phyloP scores from a whole-genome alignment of 345 rosid genomes.

The Noccaea bulbosa region DNA sequence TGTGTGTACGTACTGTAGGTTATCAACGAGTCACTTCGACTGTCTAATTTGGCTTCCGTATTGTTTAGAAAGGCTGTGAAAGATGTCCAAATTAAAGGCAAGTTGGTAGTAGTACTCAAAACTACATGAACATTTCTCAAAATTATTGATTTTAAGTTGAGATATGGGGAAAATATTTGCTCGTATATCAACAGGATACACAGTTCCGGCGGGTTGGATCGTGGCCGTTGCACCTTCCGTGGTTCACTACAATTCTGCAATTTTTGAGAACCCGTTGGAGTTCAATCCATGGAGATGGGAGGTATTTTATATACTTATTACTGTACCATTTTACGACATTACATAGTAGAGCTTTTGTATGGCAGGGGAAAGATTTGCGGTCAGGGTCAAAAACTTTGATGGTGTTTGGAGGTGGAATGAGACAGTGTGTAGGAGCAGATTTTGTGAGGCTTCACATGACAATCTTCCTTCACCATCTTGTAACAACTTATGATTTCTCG shows the following conservation, averaged over 20 bases:
- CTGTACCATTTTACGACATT: no score
- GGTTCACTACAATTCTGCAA: conserved; percentile 41
- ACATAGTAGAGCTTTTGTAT: conserved; percentile 32
- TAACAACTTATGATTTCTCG: conserved; percentile 10
- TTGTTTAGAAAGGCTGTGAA: conserved; percentile 48
- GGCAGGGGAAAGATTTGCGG: conserved; percentile 39
- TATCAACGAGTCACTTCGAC: conserved; percentile 51
- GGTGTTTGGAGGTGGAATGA: conserved; percentile 54
- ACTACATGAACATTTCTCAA: not conserved
- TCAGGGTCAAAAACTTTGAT: conserved; percentile 47
- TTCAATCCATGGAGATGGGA: conserved; percentile 64
- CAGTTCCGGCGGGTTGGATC: conserved; percentile 54
- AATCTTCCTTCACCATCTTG: conserved; percentile 44
- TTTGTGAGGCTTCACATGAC: conserved; percentile 46
- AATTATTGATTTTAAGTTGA: no score
- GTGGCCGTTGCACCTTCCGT: conserved; percentile 42
- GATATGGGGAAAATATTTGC: no score
- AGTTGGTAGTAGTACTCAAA: not conserved
- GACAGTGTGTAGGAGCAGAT: conserved; percentile 54
- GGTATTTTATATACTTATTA: conserved; percentile 27
- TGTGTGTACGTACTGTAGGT: conserved; percentile 4
- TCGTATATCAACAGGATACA: conserved; percentile 39
- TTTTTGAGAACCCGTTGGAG: conserved; percentile 44
- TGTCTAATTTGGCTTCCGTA: conserved; percentile 41
- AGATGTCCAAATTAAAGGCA: conserved; percentile 49